These are phyloP conservation scores for Tricholoma hemisulphureum DNA, from an alignment of 768 basidiomycete genomes.

Conservation along the genomic window DNA sequence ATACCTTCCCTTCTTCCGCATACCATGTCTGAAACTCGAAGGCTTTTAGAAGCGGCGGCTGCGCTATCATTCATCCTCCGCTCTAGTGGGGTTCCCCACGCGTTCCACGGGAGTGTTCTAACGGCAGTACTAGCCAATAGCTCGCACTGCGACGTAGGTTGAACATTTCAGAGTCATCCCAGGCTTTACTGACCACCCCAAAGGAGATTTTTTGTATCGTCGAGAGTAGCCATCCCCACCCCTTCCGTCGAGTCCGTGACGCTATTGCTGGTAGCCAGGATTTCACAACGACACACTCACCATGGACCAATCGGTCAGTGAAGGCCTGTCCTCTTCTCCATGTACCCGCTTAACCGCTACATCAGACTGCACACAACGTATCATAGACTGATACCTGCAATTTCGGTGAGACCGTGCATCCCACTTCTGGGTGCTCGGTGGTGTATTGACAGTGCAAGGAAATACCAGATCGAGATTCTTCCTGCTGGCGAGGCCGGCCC, in stretches of 20 bases:
- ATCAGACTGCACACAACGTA: slow-evolving; percentile 73
- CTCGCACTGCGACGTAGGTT: slow-evolving; percentile 63
- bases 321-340: neutral
- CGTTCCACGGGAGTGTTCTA: slow-evolving; percentile 76
- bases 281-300: slow-evolving; percentile 66
- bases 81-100: slow-evolving; percentile 64
- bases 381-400: slow-evolving; percentile 69
- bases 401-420: slow-evolving; percentile 54
- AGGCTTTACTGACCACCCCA: slow-evolving; percentile 9
- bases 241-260: slow-evolving; percentile 79
- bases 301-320: slow-evolving; percentile 82
- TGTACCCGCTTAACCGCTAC: slow-evolving; percentile 4
- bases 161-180: slow-evolving; percentile 3
- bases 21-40: slow-evolving; percentile 66
- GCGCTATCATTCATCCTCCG: slow-evolving; percentile 68
- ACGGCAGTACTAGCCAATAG: slow-evolving; percentile 67
- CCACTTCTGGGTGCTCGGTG: neutral
- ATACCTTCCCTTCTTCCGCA: slow-evolving; percentile 24
- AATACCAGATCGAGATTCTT: slow-evolving; percentile 71
- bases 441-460: slow-evolving; percentile 4
- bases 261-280: slow-evolving; percentile 64
- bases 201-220: slow-evolving; percentile 88
- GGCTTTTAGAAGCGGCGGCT: slow-evolving; percentile 75
- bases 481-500: slow-evolving; percentile 82
- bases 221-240: slow-evolving; percentile 68